These are phyloP conservation scores for Inonotus hispidus DNA, from an alignment of 1,284 basidiomycete species.

Conservation along the genomic window DNA sequence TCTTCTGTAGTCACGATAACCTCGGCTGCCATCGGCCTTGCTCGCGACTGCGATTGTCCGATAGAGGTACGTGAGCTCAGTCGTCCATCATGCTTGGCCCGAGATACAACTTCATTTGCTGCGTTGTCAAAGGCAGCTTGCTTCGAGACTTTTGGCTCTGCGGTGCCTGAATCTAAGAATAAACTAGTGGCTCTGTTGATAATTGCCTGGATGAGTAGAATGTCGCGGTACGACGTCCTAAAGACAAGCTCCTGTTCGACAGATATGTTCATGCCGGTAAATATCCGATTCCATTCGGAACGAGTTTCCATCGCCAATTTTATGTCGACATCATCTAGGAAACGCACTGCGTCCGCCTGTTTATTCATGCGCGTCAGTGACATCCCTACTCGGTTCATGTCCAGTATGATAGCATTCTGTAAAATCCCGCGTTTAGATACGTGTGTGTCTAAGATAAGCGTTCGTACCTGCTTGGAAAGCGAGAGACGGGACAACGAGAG, in stretches of 20 bases:
- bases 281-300: slow-evolving; percentile 66
- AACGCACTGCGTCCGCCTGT: slow-evolving; percentile 78
- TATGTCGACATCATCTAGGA: slow-evolving; percentile 91
- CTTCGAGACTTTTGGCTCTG: slow-evolving; percentile 9
- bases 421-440: background rate
- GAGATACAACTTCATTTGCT: slow-evolving; percentile 7
- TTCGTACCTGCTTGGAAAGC: slow-evolving; percentile 83
- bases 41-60: background rate
- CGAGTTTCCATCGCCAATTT: slow-evolving; percentile 85
- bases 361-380: slow-evolving; percentile 89
- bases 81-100: slow-evolving; percentile 1
- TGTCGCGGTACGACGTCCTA: slow-evolving; percentile 90
- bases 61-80: slow-evolving; percentile 73
- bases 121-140: slow-evolving; percentile 14
- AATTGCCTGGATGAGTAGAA: slow-evolving; percentile 86
- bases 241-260: slow-evolving; percentile 80
- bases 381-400: slow-evolving; percentile 86
- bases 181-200: slow-evolving; percentile 84
- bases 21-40: slow-evolving; percentile 1
- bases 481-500: slow-evolving; percentile 81
- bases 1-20: slow-evolving; percentile 18
- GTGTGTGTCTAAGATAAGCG: background rate
- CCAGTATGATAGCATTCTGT: slow-evolving; percentile 80
- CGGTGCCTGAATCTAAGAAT: slow-evolving; percentile 32
- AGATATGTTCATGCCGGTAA: slow-evolving; percentile 82